Base-by-base conservation (phyloP, 768 basidiomycete species). In the Udeniomyces megalosporus region DNA sequence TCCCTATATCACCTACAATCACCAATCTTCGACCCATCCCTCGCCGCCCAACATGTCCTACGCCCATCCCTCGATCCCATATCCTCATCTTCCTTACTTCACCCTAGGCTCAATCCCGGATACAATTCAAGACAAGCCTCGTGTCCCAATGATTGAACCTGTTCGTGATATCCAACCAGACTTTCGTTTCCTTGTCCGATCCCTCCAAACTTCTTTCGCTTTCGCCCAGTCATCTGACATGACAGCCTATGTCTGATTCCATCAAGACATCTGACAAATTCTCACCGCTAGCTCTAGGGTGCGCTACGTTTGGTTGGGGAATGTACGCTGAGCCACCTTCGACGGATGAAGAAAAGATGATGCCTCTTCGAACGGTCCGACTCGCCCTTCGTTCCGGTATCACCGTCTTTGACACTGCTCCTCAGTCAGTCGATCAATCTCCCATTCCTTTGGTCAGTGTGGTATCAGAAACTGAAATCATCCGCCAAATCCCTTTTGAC, bases 341-440 rank as follows among this genome's bases (percentile, higher is more conserved):
- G 57, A 68, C 53, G 52, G 46, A 68, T 20, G 58, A 59, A 20
- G 53, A 67, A 24, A 61, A 68, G 15, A 51, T 59, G 42, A 51
- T 70, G 31, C 72, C 72, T n/a, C 50, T 73, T 20, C 57, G 72
- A 31, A 65, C 71, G 8, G 68, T 73, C 17, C 61, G 72, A 10
- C 58, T 72, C 6, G 73, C 74, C 10, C 65, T 75, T 35, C 44
- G 68, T 47, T 69, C 69, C 50, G 74, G 73, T 24, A 72, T 73
- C 50, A 70, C 64, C 20, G 73, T 72, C 31, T 72, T 75, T 54
- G 74, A 75, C 50, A 72, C 73, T 0, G 68, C 51, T 14, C 58
- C 63, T 12, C 63, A 65, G 63, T 60, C 15, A 8, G 63, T 59
- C 12, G n/a, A n/a, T n/a, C 28, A 22, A 26, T 14, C 20, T 44